Evolutionary conservation across 2,329 filamentous ascomycete genomes (phyloP).

Genomic region (Zalaria obscura): DNA sequence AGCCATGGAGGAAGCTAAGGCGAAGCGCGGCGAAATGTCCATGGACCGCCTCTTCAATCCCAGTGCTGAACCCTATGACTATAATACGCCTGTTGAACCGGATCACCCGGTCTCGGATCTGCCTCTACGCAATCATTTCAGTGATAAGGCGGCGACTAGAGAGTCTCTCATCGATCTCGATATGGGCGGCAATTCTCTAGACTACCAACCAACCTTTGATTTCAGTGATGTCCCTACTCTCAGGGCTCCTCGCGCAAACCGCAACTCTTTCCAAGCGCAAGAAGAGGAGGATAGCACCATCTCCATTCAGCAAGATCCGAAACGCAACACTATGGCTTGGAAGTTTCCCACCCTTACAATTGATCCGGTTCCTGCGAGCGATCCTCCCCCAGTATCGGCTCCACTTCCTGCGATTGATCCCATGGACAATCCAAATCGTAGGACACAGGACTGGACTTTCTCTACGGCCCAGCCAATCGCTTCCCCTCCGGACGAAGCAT

Average conservation of each 20-base stretch:
- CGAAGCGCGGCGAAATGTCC: conserved; percentile 40
- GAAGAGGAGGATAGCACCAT: conserved; percentile 13
- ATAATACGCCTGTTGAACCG: conserved; percentile 27
- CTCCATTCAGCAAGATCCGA: conserved; percentile 5
- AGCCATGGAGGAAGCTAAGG: conserved; percentile 35
- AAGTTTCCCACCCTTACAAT: conserved; percentile 31
- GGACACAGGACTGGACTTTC: conserved; percentile 35
- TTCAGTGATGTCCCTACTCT: conserved; percentile 40
- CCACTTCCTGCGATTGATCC: background rate
- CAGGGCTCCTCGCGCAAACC: conserved; percentile 38
- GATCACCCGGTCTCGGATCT: conserved; percentile 39
- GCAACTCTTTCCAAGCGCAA: conserved; percentile 18
- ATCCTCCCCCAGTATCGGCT: conserved; percentile 10
- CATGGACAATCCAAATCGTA: conserved; percentile 21
- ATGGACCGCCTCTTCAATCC: conserved; percentile 45
- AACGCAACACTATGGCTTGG: conserved; percentile 38
- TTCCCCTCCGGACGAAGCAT: conserved; percentile 9
- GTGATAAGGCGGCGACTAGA: conserved; percentile 26
- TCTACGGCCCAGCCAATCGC: conserved; percentile 22
- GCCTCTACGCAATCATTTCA: conserved; percentile 30
- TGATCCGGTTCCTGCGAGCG: conserved; percentile 8
- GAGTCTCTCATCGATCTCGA: conserved; percentile 45
- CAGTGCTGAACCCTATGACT: conserved; percentile 41
- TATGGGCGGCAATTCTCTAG: conserved; percentile 34
- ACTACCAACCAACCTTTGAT: conserved; percentile 34